A percentile compares a stretch with the other conserved stretches of the same genome.
These are phyloP conservation scores for Hortiboletus campestris DNA, from an alignment of 768 basidiomycete species.

Conservation along the genomic window DNA sequence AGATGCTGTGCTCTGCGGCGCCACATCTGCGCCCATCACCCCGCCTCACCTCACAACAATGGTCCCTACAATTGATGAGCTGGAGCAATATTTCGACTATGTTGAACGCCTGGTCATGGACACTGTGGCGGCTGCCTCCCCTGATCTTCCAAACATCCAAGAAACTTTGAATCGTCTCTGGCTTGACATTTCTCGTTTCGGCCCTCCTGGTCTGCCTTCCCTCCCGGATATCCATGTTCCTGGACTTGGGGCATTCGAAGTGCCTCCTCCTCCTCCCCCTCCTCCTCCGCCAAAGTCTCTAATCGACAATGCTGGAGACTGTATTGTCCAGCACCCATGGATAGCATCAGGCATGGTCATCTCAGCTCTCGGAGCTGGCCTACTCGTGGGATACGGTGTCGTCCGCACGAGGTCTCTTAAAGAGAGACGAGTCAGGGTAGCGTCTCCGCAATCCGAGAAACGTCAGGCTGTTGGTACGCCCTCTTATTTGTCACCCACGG, in stretches of 20 bases:
- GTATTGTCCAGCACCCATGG: constrained; percentile 61
- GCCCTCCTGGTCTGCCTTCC: constrained; percentile 49
- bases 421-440: constrained; percentile 20
- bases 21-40: neutral
- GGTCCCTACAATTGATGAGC: constrained; percentile 53
- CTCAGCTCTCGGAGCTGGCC: constrained; percentile 58
- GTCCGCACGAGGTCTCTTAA: constrained; percentile 22
- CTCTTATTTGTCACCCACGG: neutral
- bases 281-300: constrained; percentile 51
- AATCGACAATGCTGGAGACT: constrained; percentile 47
- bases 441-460: constrained; percentile 37
- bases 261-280: constrained; percentile 62
- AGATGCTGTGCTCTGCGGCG: constrained; percentile 16
- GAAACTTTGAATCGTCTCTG: constrained; percentile 69
- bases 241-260: constrained; percentile 67
- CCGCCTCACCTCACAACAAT: constrained; percentile 14
- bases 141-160: constrained; percentile 60
- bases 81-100: constrained; percentile 68
- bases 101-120: constrained; percentile 61
- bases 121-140: constrained; percentile 53
- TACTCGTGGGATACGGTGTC: constrained; percentile 56
- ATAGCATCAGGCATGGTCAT: constrained; percentile 51
- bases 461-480: constrained; percentile 46
- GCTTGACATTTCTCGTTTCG: constrained; percentile 79
- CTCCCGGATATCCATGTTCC: constrained; percentile 58